phyloP scores from a whole-genome alignment of 768 basidiomycete species.

The Brasilioporus rufonigricans region DNA sequence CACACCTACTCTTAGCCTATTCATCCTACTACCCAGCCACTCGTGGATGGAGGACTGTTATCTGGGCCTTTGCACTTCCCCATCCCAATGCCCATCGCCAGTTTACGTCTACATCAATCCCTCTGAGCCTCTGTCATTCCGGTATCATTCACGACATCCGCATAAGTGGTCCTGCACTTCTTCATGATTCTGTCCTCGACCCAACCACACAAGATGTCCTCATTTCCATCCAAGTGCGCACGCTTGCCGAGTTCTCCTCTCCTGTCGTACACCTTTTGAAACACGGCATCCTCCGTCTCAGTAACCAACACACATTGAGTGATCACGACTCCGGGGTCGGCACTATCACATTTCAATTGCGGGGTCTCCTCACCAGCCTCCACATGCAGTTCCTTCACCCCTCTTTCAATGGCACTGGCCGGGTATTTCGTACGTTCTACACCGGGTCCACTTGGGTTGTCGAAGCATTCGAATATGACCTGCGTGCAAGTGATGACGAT shows the following conservation, averaged over 20 bases:
- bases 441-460: background rate
- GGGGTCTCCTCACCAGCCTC: background rate
- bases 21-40: background rate
- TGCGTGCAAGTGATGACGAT: background rate
- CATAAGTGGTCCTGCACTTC: background rate
- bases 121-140: constrained; percentile 12
- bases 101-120: background rate
- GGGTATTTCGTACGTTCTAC: constrained; percentile 4
- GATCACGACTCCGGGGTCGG: background rate
- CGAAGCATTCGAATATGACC: constrained; percentile 11
- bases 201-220: constrained; percentile 7
- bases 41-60: constrained; percentile 7
- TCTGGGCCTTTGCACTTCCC: constrained; percentile 16
- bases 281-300: constrained; percentile 11
- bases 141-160: constrained; percentile 3
- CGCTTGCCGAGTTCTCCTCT: background rate
- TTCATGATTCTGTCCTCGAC: constrained; percentile 11
- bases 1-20: constrained; percentile 15
- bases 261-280: background rate
- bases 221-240: constrained; percentile 5
- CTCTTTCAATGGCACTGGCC: constrained; percentile 15
- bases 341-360: constrained; percentile 4
- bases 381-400: background rate
- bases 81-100: background rate
- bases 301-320: background rate